phyloP scores from a whole-genome alignment of 2,329 filamentous ascomycete genomes.

The Orbilia javanica region DNA sequence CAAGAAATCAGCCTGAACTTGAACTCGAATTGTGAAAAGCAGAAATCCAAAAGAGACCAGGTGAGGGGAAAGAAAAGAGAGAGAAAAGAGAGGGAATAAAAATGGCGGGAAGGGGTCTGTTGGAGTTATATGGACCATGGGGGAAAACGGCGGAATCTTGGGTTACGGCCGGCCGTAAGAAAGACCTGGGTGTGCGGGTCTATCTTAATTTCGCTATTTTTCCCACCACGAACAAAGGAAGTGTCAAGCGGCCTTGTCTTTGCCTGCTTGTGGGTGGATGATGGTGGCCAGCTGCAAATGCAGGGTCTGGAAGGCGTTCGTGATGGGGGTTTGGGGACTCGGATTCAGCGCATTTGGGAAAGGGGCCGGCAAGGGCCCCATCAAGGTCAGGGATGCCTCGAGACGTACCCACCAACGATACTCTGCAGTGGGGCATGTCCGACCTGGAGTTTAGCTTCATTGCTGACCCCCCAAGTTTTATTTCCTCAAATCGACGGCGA shows the following conservation, averaged over 20 bases:
- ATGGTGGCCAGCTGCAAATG: constrained; percentile 27
- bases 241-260: constrained; percentile 37
- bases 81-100: constrained; percentile 22
- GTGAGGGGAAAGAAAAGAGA: constrained; percentile 18
- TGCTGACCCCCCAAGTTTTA: constrained; percentile 6
- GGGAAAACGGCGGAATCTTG: constrained; percentile 23
- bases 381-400: constrained; percentile 43
- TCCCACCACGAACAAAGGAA: constrained; percentile 19
- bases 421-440: constrained; percentile 44
- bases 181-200: constrained; percentile 11
- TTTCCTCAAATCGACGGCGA: constrained; percentile 26
- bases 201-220: constrained; percentile 15
- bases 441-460: constrained; percentile 33
- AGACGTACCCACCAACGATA: constrained; percentile 18
- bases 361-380: constrained; percentile 30
- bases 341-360: constrained; percentile 39
- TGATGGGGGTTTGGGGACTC: constrained; percentile 34
- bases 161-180: constrained; percentile 1
- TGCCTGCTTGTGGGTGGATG: neutral
- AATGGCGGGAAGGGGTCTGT: constrained; percentile 29
- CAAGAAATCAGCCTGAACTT: constrained; percentile 46
- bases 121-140: constrained; percentile 43
- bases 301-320: constrained; percentile 31
- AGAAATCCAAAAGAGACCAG: constrained; percentile 23
- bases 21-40: neutral